A percentile compares a stretch with the other conserved stretches of the same genome.
Evolutionary conservation across 78 protist species (phyloP).

Genomic region (Dictyostelium capitatum): DNA sequence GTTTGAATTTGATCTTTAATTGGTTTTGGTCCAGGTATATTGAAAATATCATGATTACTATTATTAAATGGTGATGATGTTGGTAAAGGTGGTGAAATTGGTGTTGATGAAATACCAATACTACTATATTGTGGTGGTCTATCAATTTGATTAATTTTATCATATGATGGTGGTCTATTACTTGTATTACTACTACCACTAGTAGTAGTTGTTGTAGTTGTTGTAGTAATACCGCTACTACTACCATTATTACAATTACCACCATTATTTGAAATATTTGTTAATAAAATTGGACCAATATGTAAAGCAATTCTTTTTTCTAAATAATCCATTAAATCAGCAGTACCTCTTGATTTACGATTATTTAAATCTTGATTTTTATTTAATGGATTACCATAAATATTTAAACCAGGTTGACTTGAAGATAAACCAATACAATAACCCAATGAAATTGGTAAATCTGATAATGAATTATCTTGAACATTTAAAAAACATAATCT

Average conservation of each 20-base stretch:
- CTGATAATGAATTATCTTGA: conserved; percentile 41
- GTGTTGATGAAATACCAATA: neutral
- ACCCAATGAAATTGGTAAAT: conserved; percentile 73
- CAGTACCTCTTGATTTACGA: conserved; percentile 21
- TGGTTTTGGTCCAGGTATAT: conserved; percentile 7
- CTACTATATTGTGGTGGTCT: conserved; percentile 30
- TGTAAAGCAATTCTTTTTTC: conserved; percentile 26
- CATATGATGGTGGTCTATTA: neutral
- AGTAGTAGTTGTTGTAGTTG: neutral
- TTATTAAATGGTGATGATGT: neutral
- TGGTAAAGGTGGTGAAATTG: neutral
- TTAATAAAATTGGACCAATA: neutral
- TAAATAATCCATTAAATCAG: conserved; percentile 51
- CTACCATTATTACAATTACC: neutral
- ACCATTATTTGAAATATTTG: neutral
- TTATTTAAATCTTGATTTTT: neutral
- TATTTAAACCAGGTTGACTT: neutral
- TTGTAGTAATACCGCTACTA: too few relatives aligned
- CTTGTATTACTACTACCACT: neutral
- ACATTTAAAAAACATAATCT: conserved; percentile 46
- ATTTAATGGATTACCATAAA: conserved; percentile 39
- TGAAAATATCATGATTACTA: neutral
- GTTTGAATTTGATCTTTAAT: neutral
- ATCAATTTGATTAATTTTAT: neutral
- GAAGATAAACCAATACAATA: conserved; percentile 17